These are phyloP conservation scores for Nigrospora oryzae DNA, from an alignment of 2,329 filamentous ascomycete genomes.

Conservation along the genomic window DNA sequence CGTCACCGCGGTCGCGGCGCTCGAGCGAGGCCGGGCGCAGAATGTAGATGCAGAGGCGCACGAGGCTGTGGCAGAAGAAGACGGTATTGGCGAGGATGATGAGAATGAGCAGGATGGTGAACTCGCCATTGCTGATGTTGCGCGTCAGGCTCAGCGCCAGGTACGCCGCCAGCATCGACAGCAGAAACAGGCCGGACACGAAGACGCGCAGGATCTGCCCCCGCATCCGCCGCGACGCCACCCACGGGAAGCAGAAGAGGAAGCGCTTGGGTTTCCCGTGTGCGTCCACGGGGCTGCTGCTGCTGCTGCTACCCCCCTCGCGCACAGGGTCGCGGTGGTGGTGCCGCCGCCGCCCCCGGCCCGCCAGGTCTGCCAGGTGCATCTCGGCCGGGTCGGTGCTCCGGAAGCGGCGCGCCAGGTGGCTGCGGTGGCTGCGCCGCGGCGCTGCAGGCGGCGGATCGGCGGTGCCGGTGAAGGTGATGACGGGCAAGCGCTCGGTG, in stretches of 20 bases:
- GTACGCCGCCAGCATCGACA: constrained; percentile 55
- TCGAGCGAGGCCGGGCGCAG: constrained; percentile 30
- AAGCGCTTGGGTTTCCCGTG: constrained; percentile 30
- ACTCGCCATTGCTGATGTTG: constrained; percentile 56
- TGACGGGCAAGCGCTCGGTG: constrained; percentile 9
- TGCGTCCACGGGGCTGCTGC: constrained; percentile 5
- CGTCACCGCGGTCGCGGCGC: constrained; percentile 19
- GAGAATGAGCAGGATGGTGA: constrained; percentile 73
- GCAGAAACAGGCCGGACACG: constrained; percentile 56
- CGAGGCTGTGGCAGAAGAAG: constrained; percentile 72
- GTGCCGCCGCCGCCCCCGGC: constrained; percentile 26
- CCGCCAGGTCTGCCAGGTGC: constrained; percentile 34
- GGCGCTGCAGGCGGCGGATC: constrained; percentile 13
- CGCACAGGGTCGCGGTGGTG: constrained; percentile 9
- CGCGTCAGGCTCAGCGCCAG: constrained; percentile 62
- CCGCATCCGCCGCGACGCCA: constrained; percentile 44
- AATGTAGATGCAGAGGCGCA: constrained; percentile 63
- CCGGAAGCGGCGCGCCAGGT: constrained; percentile 19
- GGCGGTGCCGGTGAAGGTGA: constrained; percentile 1
- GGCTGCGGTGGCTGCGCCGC: constrained; percentile 4
- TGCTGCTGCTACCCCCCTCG: constrained; percentile 2
- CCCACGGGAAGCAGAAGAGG: constrained; percentile 45
- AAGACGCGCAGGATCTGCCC: constrained; percentile 51
- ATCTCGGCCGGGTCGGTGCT: constrained; percentile 40
- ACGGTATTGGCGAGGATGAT: constrained; percentile 66